Base-by-base conservation (phyloP, 345 rosid species). In the Pistacia vera region DNA sequence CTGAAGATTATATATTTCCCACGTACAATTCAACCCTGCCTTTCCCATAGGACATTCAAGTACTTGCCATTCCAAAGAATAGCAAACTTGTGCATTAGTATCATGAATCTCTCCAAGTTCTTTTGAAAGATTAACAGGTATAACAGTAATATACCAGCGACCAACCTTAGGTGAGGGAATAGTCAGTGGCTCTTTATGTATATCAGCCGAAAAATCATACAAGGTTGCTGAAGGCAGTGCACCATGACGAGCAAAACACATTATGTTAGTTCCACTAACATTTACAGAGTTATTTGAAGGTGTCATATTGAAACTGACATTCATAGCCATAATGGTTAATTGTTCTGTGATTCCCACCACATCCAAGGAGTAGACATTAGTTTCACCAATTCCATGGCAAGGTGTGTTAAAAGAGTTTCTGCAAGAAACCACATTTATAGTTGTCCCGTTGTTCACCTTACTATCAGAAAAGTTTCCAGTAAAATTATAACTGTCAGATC, bases 21-120 rank as follows among this genome's bases (percentile, higher is more conserved):
- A 89, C 4, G 80, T 79, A 80, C 99, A 96, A 56, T 86, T 88
- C 58, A 86, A 80, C 81, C 99, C 99, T 74, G 97, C 95, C 88
- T 85, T 93, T 51, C 91, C 97, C 63, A 46, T 51, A 2, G 98
- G 96, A 82, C 99, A 95, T 13, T 88, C 88, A 8, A 88, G 83
- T 65, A 87, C 71, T 84, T 92, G 85, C 79, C 81, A 80, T 61
- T 83, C 81, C 80, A 96, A 35, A 46, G 95, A 88, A 87, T 89
- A 93, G 84, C 99, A 96, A 76, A 87, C 84, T 69, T 77, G 85
- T 65, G 81, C 73, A 20, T 36, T 66, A 28, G 79, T 52, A 72
- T 72, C 65, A 70, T 76, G 84, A 68, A 65, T 77, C 38, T 72
- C 82, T 35, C 80, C 89, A 59, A 59, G 69, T 68, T 73, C 87